Conservation (phyloP, 345 rosid species). For the Populus alba region DNA sequence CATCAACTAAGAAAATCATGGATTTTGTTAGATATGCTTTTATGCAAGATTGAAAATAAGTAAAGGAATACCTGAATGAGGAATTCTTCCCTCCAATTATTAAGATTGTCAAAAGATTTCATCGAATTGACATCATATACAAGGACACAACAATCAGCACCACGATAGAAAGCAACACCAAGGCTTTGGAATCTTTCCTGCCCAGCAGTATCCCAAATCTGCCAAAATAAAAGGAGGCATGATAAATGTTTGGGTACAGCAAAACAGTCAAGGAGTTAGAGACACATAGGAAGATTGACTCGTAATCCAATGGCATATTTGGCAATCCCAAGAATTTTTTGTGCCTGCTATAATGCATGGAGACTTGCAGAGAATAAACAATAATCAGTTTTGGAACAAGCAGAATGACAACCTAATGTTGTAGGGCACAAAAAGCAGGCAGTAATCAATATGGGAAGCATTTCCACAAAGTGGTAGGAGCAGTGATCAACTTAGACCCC, state of each 20-base stretch:
- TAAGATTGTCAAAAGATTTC: constrained; percentile 86
- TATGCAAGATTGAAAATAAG: neutral
- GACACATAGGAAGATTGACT: neutral
- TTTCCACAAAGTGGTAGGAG: too few species aligned
- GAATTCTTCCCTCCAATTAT: constrained; percentile 89
- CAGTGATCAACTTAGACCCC: neutral
- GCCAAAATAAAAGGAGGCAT: constrained; percentile 5
- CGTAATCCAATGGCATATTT: neutral
- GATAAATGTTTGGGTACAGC: neutral
- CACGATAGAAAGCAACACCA: constrained; percentile 83
- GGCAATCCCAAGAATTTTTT: neutral
- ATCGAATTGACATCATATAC: constrained; percentile 78
- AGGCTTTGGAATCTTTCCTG: constrained; percentile 91
- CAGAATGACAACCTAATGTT: neutral
- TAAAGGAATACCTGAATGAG: constrained; percentile 60
- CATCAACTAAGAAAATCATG: neutral
- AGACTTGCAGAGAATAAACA: neutral
- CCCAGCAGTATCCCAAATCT: constrained; percentile 96
- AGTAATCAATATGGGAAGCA: neutral
- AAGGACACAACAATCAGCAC: constrained; percentile 91
- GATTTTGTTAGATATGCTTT: neutral
- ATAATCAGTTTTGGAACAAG: too few species aligned
- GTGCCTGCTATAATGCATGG: neutral
- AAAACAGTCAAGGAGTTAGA: neutral
- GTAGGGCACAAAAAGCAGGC: neutral